Percentiles rank a stretch among this genome's conserved stretches.
Conservation (phyloP, 2,329 filamentous ascomycete species). For the Aspergillus ochraceus region DNA sequence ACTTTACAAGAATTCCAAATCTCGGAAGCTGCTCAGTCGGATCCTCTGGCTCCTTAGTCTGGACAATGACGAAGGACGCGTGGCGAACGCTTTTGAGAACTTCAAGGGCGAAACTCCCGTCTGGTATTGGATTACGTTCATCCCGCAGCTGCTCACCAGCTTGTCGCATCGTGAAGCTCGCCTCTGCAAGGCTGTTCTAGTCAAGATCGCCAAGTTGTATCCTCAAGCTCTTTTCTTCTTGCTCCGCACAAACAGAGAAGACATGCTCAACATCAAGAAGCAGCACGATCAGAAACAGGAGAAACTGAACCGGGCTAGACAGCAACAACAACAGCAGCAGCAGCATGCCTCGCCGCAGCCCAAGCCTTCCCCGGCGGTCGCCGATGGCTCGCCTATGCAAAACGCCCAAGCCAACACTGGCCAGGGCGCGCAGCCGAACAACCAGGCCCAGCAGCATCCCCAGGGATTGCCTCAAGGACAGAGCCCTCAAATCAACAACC, state of each 20-base stretch:
- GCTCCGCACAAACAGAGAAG: constrained; percentile 87
- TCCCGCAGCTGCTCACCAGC: constrained; percentile 90
- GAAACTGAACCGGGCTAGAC: constrained; percentile 63
- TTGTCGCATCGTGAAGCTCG: constrained; percentile 88
- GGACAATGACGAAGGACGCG: constrained; percentile 80
- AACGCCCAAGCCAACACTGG: constrained; percentile 42
- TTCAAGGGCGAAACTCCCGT: constrained; percentile 97
- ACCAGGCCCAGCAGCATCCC: constrained; percentile 15
- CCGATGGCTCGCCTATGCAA: constrained; percentile 44
- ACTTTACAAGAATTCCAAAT: constrained; percentile 96
- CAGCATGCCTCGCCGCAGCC: constrained; percentile 45
- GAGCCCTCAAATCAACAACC: constrained; percentile 14
- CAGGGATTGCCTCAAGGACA: constrained; percentile 19
- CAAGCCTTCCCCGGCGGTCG: constrained; percentile 43
- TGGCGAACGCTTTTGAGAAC: constrained; percentile 85
- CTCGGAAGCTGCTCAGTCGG: constrained; percentile 85
- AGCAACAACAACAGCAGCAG: constrained; percentile 59
- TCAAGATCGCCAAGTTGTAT: constrained; percentile 93
- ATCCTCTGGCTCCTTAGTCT: constrained; percentile 95
- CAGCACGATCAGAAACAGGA: constrained; percentile 68
- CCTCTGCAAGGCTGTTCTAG: constrained; percentile 79
- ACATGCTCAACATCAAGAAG: constrained; percentile 91
- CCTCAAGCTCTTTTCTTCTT: constrained; percentile 96
- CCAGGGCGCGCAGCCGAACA: constrained; percentile 23
- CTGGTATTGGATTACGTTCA: constrained; percentile 99